Evolutionary conservation across 2,329 filamentous ascomycete species (phyloP).

Genomic region (Talaromyces funiculosus): DNA sequence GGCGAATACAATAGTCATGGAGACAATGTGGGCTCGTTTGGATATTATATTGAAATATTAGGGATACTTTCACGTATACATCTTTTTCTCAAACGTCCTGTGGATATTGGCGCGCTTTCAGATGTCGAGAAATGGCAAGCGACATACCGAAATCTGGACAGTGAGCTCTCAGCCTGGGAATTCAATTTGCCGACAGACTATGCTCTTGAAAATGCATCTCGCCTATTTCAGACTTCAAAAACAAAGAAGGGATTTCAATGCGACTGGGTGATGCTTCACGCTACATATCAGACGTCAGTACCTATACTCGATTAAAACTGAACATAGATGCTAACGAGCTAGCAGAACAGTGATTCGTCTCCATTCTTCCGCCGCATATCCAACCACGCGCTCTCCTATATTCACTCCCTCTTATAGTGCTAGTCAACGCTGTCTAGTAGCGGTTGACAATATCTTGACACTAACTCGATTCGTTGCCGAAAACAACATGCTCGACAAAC

Average conservation of each 20-base stretch:
- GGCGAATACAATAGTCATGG: slow-evolving; percentile 63
- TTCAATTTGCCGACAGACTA: slow-evolving; percentile 77
- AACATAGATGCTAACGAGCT: not conserved
- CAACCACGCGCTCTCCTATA: slow-evolving; percentile 78
- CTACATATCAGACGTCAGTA: slow-evolving; percentile 74
- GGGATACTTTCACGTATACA: slow-evolving; percentile 84
- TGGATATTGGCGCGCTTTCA: slow-evolving; percentile 75
- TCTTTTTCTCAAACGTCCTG: slow-evolving; percentile 78
- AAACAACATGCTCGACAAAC: slow-evolving; percentile 67
- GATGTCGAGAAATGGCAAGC: slow-evolving; percentile 89
- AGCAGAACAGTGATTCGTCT: slow-evolving; percentile 71
- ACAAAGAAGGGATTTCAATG: slow-evolving; percentile 67
- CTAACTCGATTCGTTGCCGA: slow-evolving; percentile 72
- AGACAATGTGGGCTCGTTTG: slow-evolving; percentile 80
- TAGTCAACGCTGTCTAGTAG: slow-evolving; percentile 72
- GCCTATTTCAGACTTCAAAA: slow-evolving; percentile 62
- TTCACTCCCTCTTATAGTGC: slow-evolving; percentile 86
- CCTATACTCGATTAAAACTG: not conserved
- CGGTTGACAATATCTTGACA: slow-evolving; percentile 75
- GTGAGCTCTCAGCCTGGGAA: slow-evolving; percentile 74
- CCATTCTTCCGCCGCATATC: slow-evolving; percentile 88
- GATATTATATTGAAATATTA: slow-evolving; percentile 84
- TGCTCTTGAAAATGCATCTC: slow-evolving; percentile 65
- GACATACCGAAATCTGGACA: slow-evolving; percentile 79
- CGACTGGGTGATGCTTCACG: slow-evolving; percentile 86